Evolutionary conservation across 2,329 filamentous ascomycete species (phyloP), one percentile per base, ranked within the genome.

Genomic region (Fulvia fulva): DNA sequence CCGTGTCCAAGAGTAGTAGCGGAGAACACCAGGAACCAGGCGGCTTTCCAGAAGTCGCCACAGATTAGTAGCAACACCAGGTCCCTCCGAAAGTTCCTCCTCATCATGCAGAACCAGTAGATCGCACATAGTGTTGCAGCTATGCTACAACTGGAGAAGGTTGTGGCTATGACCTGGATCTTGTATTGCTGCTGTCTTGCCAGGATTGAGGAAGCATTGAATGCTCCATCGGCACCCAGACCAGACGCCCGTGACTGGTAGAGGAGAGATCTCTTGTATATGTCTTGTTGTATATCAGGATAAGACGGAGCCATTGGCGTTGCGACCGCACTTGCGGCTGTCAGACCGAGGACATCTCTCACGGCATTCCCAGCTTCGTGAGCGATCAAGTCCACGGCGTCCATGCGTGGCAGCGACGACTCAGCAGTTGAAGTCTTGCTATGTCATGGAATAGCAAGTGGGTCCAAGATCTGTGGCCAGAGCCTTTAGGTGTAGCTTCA

Each of bases 91-190:
- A 91, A 92, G 62, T 81, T 85, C 67, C 87, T 82, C 64, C 84
- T 81, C 87, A 91, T 91, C 61, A 84, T 81, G 57, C 83, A 76
- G 68, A 92, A 91, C 85, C 87, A 91, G 74, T 87, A 88, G 43
- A 87, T 80, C 1, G 85, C 80, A 28, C 83, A 68, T 6, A 84
- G 65, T 0, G 81, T 81, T 11, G 83, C 78, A 2, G 80, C 54
- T 30, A 89, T 75, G 65, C 87, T 89, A 63, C 85, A 59, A 1
- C 76, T 64, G 1, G 76, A 73, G 47, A 70, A 74, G 8, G 67
- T 65, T 1, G 70, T 63, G 8, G 72, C 72, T 16, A 72, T 61
- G 25, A 74, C 59, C 51, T 73, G 73, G n/a, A 78, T 26, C 43
- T 62, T 59, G 49, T 61, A 53, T 46, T 63, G 59, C 56, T 65